Percentiles rank a stretch among this genome's conserved stretches.
Evolutionary conservation across 2,329 filamentous ascomycete species (phyloP).

Genomic region (Cladosporium velox): DNA sequence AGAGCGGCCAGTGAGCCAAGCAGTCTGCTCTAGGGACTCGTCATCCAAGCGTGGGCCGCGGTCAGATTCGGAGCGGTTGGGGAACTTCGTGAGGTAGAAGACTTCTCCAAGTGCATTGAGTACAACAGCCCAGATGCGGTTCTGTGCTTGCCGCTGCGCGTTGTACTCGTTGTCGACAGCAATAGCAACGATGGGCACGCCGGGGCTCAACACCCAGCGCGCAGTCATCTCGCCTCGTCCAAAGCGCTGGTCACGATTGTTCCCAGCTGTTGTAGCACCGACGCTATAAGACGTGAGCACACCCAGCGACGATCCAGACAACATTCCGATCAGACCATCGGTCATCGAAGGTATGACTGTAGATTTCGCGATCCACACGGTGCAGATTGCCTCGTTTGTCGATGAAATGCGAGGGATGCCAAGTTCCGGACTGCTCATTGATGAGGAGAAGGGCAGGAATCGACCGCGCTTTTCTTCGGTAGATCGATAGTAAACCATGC

Average conservation of each 20-base stretch:
- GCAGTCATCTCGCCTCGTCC: conserved; percentile 77
- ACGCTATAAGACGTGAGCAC: conserved; percentile 81
- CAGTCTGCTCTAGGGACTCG: conserved; percentile 61
- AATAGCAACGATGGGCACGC: conserved; percentile 85
- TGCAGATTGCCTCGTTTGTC: conserved; percentile 69
- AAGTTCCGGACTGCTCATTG: conserved; percentile 62
- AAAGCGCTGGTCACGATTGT: conserved; percentile 62
- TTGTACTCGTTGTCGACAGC: conserved; percentile 82
- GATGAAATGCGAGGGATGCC: conserved; percentile 77
- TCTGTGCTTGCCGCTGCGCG: conserved; percentile 65
- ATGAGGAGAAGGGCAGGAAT: conserved; percentile 66
- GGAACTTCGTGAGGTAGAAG: conserved; percentile 77
- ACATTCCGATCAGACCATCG: conserved; percentile 75
- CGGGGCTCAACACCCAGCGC: conserved; percentile 87
- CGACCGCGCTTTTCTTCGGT: conserved; percentile 73
- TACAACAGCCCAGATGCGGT: conserved; percentile 86
- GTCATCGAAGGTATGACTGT: conserved; percentile 69
- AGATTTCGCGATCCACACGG: conserved; percentile 89
- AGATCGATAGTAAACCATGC: conserved; percentile 75
- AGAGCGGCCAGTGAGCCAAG: conserved; percentile 78
- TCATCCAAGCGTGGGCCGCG: conserved; percentile 51
- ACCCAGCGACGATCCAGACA: conserved; percentile 81
- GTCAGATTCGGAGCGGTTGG: conserved; percentile 55
- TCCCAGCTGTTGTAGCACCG: conserved; percentile 47
- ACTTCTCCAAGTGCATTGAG: conserved; percentile 91